Conservation (phyloP, 2,329 filamentous ascomycete genomes). For the Fusarium nurragi region DNA sequence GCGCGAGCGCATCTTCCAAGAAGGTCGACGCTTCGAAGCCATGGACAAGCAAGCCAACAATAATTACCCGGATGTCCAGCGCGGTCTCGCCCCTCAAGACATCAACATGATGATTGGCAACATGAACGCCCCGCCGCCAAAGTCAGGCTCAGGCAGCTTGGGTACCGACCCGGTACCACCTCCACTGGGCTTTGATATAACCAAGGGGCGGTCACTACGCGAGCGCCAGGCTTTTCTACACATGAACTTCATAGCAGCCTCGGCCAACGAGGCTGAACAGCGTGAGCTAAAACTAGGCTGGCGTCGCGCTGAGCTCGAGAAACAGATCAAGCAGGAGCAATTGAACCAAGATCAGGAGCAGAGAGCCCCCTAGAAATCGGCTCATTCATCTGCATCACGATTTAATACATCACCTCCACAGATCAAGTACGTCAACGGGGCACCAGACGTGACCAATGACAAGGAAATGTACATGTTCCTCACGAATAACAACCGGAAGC, state of each 20-base stretch:
- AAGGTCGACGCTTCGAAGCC: slow-evolving; percentile 33
- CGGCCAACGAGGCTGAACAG: slow-evolving; percentile 30
- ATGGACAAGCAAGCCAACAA: not conserved
- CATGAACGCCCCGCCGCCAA: slow-evolving; percentile 40
- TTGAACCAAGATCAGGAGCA: slow-evolving; percentile 21
- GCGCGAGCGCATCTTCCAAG: slow-evolving; percentile 45
- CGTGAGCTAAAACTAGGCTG: slow-evolving; percentile 41
- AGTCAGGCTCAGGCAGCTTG: not conserved
- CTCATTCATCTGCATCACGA: slow-evolving; percentile 3
- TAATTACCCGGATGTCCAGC: not conserved
- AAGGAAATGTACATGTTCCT: slow-evolving; percentile 36
- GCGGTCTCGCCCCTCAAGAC: slow-evolving; percentile 15
- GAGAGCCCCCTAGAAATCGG: slow-evolving; percentile 31
- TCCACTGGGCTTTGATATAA: slow-evolving; percentile 26
- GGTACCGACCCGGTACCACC: slow-evolving; percentile 19
- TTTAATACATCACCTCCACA: not conserved
- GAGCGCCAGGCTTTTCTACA: slow-evolving; percentile 37
- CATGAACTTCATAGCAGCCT: slow-evolving; percentile 33
- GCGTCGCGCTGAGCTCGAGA: slow-evolving; percentile 29
- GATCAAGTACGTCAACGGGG: slow-evolving; percentile 19
- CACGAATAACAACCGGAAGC: slow-evolving; percentile 20
- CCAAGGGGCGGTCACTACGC: slow-evolving; percentile 26
- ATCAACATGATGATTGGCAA: slow-evolving; percentile 45
- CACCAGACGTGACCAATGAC: slow-evolving; percentile 1
- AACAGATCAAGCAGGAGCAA: slow-evolving; percentile 39